These are phyloP conservation scores for Carex scoparia DNA, from an alignment of 176 grass and related monocot genomes.

Conservation along the genomic window DNA sequence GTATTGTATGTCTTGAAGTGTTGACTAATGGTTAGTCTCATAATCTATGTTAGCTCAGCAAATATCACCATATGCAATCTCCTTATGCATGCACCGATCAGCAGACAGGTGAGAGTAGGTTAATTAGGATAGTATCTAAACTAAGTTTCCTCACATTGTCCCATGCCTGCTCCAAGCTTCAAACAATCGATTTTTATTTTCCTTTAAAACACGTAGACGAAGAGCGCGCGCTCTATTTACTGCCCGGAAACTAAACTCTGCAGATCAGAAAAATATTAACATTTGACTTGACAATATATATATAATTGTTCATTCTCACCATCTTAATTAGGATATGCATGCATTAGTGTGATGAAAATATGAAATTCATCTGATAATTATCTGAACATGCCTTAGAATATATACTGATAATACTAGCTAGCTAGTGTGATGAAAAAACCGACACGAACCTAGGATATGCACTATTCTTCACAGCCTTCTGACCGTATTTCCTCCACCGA, in stretches of 20 bases:
- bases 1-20: background rate
- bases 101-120: background rate
- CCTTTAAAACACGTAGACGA: background rate
- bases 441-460: slow-evolving; percentile 51
- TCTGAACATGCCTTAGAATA: background rate
- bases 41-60: background rate
- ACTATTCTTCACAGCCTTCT: slow-evolving; percentile 95
- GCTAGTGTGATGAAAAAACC: background rate
- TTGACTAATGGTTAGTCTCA: background rate
- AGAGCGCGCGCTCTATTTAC: background rate
- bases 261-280: background rate
- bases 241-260: background rate
- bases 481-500: slow-evolving; percentile 91
- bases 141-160: background rate
- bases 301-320: background rate
- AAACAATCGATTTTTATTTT: background rate
- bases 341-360: background rate
- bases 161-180: background rate
- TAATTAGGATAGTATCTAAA: background rate
- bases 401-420: background rate
- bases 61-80: background rate
- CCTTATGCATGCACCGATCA: background rate
- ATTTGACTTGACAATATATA: background rate
- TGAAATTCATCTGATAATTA: background rate
- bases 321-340: slow-evolving; percentile 6